Base-by-base conservation (phyloP, 1,139 yeast species). In the Blastobotrys aristatus region DNA sequence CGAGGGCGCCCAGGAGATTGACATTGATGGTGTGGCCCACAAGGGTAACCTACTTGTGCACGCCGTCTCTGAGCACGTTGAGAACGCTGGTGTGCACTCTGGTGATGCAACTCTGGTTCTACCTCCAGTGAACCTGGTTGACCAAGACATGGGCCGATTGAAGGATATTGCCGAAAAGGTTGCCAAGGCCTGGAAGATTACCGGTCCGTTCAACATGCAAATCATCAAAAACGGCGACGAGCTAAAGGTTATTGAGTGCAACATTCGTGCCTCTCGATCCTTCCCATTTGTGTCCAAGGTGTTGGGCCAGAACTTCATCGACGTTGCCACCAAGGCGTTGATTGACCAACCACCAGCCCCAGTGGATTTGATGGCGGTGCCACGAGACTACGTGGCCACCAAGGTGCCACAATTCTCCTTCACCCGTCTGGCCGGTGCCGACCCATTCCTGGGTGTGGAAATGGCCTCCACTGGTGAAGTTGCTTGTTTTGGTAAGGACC, bases 381-480 rank as follows among this genome's bases (percentile, higher is more conserved):
- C 96, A 52, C 86, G 74, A 69, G 75, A 80, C 60, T 84, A 88
- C 62, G 97, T 92, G 63, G 97, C 97, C 48, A 85, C 95, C 50
- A 92, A 92, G 73, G 97, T 90, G 40, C 98, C 98, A 44, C 98
- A 92, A 71, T 92, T 92, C 70, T 90, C 97, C 2, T 92, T 90
- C 74, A 89, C 98, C 40, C 84, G 98, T 73, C 77, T 92, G 62
- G 97, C 97, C 13, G 98, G 98, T 57, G 98, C 98, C 41, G 98
- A 92, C 68, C 98, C 98, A 56, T 89, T 86, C 77, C 77, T 92
- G 64, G 98, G 98, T 52, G 98, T 92, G 57, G 98, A 92, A 73
- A 92, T 92, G 98, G 85, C 97, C 5, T 90, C 97, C 13, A 92
- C 98, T 44, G 98, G 98, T 67, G 98, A 92, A 73, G 84, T 92